Evolutionary conservation across 2,329 filamentous ascomycete species (phyloP).

Genomic region (Colletotrichum falcatum): DNA sequence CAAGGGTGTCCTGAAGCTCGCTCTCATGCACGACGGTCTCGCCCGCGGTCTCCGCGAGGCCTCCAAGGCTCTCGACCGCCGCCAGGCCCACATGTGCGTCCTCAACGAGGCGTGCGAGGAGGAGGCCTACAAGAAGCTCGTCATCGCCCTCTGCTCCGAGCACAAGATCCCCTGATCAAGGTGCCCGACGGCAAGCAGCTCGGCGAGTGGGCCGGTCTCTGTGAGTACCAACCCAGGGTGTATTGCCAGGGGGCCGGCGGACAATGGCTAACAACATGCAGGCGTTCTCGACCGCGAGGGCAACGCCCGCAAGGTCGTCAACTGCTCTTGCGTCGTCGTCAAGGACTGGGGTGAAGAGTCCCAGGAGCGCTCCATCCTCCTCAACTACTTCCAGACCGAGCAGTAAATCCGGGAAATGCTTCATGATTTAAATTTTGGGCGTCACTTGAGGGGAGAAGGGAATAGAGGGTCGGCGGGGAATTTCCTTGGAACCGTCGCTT

Average conservation of each 20-base stretch:
- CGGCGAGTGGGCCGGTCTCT: constrained; percentile 99
- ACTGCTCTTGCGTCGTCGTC: constrained; percentile 99
- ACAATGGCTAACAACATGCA: constrained; percentile 56
- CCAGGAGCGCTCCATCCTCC: constrained; percentile 97
- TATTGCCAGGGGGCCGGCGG: background rate
- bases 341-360: constrained; percentile 99
- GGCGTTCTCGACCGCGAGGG: constrained; percentile 99
- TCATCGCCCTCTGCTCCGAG: constrained; percentile 98
- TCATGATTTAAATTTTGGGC: constrained; percentile 47
- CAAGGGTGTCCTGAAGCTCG: constrained; percentile 98
- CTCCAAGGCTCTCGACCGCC: constrained; percentile 97
- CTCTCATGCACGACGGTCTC: constrained; percentile 99
- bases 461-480: constrained; percentile 40
- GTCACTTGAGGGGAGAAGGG: constrained; percentile 44
- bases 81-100: constrained; percentile 99
- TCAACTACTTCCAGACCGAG: constrained; percentile 99
- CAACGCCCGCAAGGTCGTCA: constrained; percentile 99
- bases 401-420: constrained; percentile 62
- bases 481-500: constrained; percentile 30
- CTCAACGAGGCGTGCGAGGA: constrained; percentile 99
- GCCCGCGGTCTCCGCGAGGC: constrained; percentile 98
- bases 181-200: constrained; percentile 99
- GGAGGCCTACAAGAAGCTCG: constrained; percentile 99
- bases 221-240: constrained; percentile 69
- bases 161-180: constrained; percentile 99